Conservation (phyloP, 2,329 filamentous ascomycete genomes). For the Talaromyces sp. region DNA sequence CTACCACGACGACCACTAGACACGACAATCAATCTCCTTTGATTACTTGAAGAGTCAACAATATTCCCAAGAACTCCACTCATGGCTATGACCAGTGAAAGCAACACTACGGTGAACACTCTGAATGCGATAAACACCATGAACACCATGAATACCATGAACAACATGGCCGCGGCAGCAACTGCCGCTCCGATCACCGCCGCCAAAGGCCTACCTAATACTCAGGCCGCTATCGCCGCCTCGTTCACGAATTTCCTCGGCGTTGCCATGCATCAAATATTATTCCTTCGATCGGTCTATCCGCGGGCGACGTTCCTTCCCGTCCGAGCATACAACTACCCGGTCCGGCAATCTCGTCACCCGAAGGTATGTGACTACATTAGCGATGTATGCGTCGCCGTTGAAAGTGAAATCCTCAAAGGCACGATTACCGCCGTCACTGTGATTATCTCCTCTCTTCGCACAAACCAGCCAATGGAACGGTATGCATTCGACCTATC, state of each 20-base stretch:
- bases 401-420: slow-evolving; percentile 65
- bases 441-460: slow-evolving; percentile 54
- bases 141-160: slow-evolving; percentile 27
- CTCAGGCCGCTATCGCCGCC: slow-evolving; percentile 58
- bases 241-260: slow-evolving; percentile 77
- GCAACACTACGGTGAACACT: slow-evolving; percentile 27
- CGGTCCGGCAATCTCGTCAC: slow-evolving; percentile 81
- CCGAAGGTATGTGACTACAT: slow-evolving; percentile 84
- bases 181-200: slow-evolving; percentile 41
- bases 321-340: slow-evolving; percentile 75
- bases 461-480: slow-evolving; percentile 53
- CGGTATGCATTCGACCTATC: slow-evolving; percentile 60
- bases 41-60: slow-evolving; percentile 23
- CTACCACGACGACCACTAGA: slow-evolving; percentile 27
- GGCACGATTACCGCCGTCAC: slow-evolving; percentile 54
- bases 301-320: slow-evolving; percentile 72
- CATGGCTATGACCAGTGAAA: slow-evolving; percentile 43
- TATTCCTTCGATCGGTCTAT: slow-evolving; percentile 79
- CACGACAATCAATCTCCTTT: slow-evolving; percentile 3
- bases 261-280: slow-evolving; percentile 77
- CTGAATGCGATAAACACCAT: slow-evolving; percentile 29
- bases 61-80: slow-evolving; percentile 25
- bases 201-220: slow-evolving; percentile 42
- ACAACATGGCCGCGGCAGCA: slow-evolving; percentile 28
- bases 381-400: slow-evolving; percentile 70